These are phyloP conservation scores for Gonium pectorale DNA, from an alignment of 139 green algal genomes.

Conservation along the genomic window DNA sequence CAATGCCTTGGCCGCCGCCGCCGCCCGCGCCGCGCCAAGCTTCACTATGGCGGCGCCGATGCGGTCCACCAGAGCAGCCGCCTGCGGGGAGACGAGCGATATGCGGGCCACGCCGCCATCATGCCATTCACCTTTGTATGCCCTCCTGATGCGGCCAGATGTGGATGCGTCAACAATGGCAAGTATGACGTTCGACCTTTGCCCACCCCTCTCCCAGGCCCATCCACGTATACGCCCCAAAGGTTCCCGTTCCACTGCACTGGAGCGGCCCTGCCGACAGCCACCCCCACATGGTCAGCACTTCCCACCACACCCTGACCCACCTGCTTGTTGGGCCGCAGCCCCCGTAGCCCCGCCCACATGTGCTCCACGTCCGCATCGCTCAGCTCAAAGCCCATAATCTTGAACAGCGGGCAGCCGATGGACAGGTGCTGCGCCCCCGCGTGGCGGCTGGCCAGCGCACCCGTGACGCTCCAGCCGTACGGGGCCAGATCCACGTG, in stretches of 20 bases:
- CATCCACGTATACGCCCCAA: too few relatives aligned
- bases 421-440: slow-evolving; percentile 18
- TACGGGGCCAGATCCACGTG: not conserved
- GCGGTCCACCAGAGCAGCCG: not conserved
- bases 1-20: not conserved
- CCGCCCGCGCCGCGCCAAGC: not conserved
- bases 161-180: too few relatives aligned
- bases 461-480: not conserved
- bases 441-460: not conserved
- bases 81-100: not conserved
- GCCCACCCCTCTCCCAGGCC: too few relatives aligned
- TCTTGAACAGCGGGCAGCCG: slow-evolving; percentile 48
- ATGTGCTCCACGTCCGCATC: slow-evolving; percentile 36
- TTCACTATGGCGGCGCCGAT: not conserved
- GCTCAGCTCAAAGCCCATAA: not conserved
- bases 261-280: too few relatives aligned
- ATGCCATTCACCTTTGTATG: too few relatives aligned
- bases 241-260: too few relatives aligned
- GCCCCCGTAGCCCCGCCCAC: slow-evolving; percentile 43
- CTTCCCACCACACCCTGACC: not conserved
- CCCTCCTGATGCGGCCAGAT: too few relatives aligned
- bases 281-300: too few relatives aligned
- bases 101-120: too few relatives aligned
- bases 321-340: slow-evolving; percentile 38
- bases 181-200: too few relatives aligned